Base-by-base conservation (phyloP, 768 basidiomycete genomes). In the Trametes cubensis region DNA sequence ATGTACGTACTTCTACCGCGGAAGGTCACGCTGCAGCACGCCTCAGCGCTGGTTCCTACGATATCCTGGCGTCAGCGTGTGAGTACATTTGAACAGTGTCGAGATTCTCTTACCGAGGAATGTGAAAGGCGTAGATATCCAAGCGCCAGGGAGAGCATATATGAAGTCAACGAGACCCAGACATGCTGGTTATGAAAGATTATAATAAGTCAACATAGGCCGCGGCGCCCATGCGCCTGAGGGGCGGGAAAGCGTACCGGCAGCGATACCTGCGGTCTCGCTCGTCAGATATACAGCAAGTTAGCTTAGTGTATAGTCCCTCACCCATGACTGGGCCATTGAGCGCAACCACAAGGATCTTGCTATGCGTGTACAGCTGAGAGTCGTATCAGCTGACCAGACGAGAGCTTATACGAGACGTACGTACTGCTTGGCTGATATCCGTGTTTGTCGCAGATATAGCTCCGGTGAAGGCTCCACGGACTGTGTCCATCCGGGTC, bases 251-350 rank as follows among this genome's bases (percentile, higher is more conserved):
- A n/a, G n/a, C n/a, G n/a, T n/a, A n/a, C n/a, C n/a, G 61, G 88
- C 86, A 44, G 85, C 82, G 50, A 89, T 89, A 17, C 87, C 87
- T 89, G 50, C 4, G 53, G 14, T 28, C 21, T 38, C 6, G 21
- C 28, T 30, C 44, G 38, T 66, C 48, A 63, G 61, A 52, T 7
- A 13, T 30, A 28, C 17, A 25, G 25, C 14, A 40, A 28, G 44
- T 8, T 3, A 18, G 6, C 46, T 42, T 34, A 21, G 17, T 40
- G 34, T 26, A 21, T n/a, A 26, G 14, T 4, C 45, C 58, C 78
- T n/a, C 70, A 87, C 88, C 89, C 81, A 91, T 84, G 4, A 88
- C 89, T 18, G 89, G 89, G 0, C 89, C 89, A 64, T 91, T 89
- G 21, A 90, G 65, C 1, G 86, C 88, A 15, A 87, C 88, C 14